These are phyloP conservation scores for Perkinsus olseni DNA, from an alignment of 169 alveolate genomes.

Conservation along the genomic window DNA sequence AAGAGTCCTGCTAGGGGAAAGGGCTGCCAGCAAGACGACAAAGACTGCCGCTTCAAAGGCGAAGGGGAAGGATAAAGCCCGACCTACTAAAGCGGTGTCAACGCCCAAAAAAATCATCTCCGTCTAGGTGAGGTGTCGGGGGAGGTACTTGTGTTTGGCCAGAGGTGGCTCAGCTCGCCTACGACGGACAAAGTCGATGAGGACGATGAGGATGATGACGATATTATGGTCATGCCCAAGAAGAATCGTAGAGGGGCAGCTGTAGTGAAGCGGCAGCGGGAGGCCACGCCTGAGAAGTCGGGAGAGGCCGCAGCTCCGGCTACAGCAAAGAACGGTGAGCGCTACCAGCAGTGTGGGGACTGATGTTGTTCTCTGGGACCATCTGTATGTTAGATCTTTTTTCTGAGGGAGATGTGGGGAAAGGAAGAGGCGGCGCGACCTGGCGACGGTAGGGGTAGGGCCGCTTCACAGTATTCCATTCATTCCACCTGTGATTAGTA, in stretches of 20 bases:
- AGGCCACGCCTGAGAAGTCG: not conserved
- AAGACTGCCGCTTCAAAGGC: too few relatives aligned
- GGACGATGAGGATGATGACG: not conserved
- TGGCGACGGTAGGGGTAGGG: not conserved
- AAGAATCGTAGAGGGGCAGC: not conserved
- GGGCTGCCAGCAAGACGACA: too few relatives aligned
- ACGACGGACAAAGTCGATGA: not conserved
- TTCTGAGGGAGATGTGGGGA: not conserved
- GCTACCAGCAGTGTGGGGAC: not conserved
- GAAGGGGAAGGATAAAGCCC: too few relatives aligned
- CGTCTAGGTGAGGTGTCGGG: not conserved
- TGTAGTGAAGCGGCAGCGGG: not conserved
- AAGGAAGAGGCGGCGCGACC: not conserved
- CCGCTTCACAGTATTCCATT: too few relatives aligned
- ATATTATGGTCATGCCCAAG: not conserved
- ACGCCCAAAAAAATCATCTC: too few relatives aligned
- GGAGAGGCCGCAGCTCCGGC: not conserved
- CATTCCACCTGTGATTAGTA: too few relatives aligned
- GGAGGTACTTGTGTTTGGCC: not conserved
- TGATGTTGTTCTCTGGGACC: not conserved
- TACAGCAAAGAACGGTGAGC: not conserved
- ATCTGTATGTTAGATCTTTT: too few relatives aligned
- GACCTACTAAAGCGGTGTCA: too few relatives aligned
- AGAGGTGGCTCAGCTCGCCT: not conserved
- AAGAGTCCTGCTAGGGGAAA: too few relatives aligned